Evolutionary conservation across 257 asterid species (phyloP), one percentile per base, ranked within the genome.

Genomic region (Pogostemon cablin): DNA sequence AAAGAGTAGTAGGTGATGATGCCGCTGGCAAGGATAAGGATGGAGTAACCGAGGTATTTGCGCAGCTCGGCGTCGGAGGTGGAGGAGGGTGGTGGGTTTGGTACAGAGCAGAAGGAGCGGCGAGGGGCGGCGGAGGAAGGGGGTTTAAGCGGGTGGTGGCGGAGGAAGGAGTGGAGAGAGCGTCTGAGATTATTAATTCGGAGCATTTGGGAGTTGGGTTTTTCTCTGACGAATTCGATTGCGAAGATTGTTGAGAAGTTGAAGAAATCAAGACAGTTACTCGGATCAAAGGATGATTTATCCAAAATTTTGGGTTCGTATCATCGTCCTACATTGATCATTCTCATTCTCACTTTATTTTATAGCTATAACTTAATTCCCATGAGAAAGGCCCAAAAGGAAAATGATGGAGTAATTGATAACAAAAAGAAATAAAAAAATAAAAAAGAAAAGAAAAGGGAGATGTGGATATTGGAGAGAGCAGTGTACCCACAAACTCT

Each of bases 1-100:
- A 89, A 93, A 42, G 97, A 86, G 83, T 87, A 91, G 84, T 91
- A 93, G 38, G 99, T 93, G 72, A 89, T 89, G 74, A 80, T 93
- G 73, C 90, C 98, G 80, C 91, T 87, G 55, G 88, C 95, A 48
- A 91, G 78, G 75, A 91, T 72, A 77, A 93, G 98, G 82, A 83
- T 34, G 43, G 87, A 67, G 89, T 91, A 93, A 56, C 99, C 97
- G 48, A 89, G 37, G 87, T 93, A 93, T 52, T 86, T 86, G 35
- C 98, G 98, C 75, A 91, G 62, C 69, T 93, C 96, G 53, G 96
- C 81, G 64, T 93, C 96, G 72, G 88, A 35, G 63, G 85, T 54
- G 56, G 96, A 69, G 11, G 95, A 47, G 11, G 79, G 67, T 20
- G 89, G 74, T 9, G 90, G 80, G 73, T 72, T 38, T 75, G 81